Base-by-base conservation (phyloP, 441 rosid species). In the Theobroma grandiflorum region DNA sequence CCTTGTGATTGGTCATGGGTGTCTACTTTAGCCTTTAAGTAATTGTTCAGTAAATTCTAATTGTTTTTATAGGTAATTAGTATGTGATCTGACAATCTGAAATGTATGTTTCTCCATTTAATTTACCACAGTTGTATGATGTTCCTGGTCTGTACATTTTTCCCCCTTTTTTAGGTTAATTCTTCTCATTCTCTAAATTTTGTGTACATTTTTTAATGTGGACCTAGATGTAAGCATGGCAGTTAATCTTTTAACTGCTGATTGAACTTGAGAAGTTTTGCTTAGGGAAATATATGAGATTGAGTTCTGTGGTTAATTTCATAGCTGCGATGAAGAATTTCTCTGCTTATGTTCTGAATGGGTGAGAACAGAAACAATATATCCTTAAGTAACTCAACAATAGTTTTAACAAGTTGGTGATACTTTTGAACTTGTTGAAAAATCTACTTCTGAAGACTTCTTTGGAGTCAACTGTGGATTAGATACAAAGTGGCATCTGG, bases 401-500 rank as follows among this genome's bases (percentile, higher is more conserved):
- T 65, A 8, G 47, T 26, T 33, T 7, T 18, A 65, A 38, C 70
- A 16, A 18, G 3, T 8, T 52, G 16, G 1, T 4, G 42, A 42
- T 37, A 7, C 70, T 20, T 65, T 65, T 38, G 47, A 65, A 38
- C 45, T 18, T 35, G 22, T 22, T 61, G 11, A 26, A 61, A 61
- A 61, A 33, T 61, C 65, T 31, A 61, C 65, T 61, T 26, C 31
- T 26, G 31, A 26, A 26, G 15, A 26, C 12, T 22, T 10, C 12
- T 59, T 33, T 59, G 37, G 64, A 59, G 64, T 61, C 38, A 18
- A 61, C 65, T 26, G 38, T 10, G 38, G 65, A 59, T 8, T 61
- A 61, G 26, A 61, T 38, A 61, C 31, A 37, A 61, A 26, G 65
- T 61, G 65, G 65, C 65, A 61, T 31, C 35, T 61, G 65, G 38